These are phyloP conservation scores for Voacanga thouarsii DNA, from an alignment of 257 asterid species.

Conservation along the genomic window DNA sequence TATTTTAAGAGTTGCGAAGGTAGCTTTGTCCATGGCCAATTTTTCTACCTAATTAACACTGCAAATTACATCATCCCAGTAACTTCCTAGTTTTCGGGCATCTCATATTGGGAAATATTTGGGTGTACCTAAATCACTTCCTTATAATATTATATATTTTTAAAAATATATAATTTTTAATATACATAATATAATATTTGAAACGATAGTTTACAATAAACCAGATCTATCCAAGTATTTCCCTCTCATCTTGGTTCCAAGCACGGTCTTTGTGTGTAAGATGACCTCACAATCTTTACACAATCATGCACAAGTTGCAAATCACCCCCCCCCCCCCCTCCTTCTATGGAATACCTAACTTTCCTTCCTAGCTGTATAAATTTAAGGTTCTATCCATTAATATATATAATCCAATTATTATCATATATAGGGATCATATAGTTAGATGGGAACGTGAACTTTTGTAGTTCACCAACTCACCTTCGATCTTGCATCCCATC, in stretches of 20 bases:
- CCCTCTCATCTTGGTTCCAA: background rate
- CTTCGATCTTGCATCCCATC: conserved; percentile 16
- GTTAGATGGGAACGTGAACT: conserved; percentile 30
- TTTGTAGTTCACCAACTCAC: conserved; percentile 38
- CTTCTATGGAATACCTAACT: background rate
- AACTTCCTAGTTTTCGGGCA: background rate
- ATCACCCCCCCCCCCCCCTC: too few species aligned
- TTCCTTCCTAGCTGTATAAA: background rate
- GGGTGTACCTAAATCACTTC: too few species aligned
- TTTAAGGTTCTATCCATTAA: background rate
- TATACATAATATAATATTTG: too few species aligned
- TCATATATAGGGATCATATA: background rate
- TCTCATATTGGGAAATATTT: too few species aligned
- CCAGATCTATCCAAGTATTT: too few species aligned
- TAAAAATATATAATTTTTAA: too few species aligned
- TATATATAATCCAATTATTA: background rate
- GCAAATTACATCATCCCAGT: background rate
- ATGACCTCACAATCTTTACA: conserved; percentile 11
- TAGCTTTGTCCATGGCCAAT: background rate
- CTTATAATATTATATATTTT: too few species aligned
- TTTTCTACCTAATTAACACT: conserved; percentile 3
- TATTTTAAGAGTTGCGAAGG: background rate
- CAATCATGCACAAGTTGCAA: conserved; percentile 12
- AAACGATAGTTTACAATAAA: too few species aligned
- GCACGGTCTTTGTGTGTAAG: conserved; percentile 15